These are phyloP conservation scores for Aureobasidium sp. DNA, from an alignment of 2,329 filamentous ascomycete genomes.

Conservation along the genomic window DNA sequence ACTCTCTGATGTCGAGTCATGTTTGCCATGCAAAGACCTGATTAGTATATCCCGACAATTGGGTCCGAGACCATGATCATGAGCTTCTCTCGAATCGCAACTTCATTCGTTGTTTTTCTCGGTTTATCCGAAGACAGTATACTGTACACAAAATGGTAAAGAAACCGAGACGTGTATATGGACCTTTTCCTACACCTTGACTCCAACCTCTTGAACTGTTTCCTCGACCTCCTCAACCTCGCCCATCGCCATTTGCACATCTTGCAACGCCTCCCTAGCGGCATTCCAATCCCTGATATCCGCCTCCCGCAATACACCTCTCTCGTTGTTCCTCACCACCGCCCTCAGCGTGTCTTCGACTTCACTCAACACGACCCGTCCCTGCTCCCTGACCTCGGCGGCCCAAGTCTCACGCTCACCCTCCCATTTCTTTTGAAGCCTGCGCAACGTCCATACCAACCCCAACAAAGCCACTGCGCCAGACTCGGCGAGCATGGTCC, in stretches of 20 bases:
- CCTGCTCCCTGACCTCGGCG: constrained; percentile 49
- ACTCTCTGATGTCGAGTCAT: too few species aligned
- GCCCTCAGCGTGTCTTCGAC: constrained; percentile 46
- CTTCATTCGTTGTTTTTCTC: too few species aligned
- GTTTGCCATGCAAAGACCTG: too few species aligned
- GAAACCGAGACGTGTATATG: too few species aligned
- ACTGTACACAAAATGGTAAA: too few species aligned
- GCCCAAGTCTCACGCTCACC: constrained; percentile 47
- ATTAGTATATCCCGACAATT: too few species aligned
- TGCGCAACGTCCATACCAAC: constrained; percentile 49
- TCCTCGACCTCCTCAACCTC: background rate
- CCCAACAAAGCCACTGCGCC: constrained; percentile 54
- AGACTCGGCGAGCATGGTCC: constrained; percentile 50
- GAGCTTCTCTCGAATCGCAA: too few species aligned
- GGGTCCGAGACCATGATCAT: too few species aligned
- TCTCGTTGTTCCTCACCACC: constrained; percentile 41
- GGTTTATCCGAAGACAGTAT: too few species aligned
- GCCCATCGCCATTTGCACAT: constrained; percentile 37
- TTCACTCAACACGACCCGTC: constrained; percentile 46
- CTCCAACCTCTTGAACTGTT: background rate
- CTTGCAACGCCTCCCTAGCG: constrained; percentile 39
- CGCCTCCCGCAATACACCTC: constrained; percentile 29
- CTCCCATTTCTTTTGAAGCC: constrained; percentile 55
- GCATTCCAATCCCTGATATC: constrained; percentile 35
- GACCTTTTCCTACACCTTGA: background rate